Percentiles rank a stretch among this genome's conserved stretches.
Evolutionary conservation across 331 rosid species (phyloP).

Genomic region (Quercus tomentella): DNA sequence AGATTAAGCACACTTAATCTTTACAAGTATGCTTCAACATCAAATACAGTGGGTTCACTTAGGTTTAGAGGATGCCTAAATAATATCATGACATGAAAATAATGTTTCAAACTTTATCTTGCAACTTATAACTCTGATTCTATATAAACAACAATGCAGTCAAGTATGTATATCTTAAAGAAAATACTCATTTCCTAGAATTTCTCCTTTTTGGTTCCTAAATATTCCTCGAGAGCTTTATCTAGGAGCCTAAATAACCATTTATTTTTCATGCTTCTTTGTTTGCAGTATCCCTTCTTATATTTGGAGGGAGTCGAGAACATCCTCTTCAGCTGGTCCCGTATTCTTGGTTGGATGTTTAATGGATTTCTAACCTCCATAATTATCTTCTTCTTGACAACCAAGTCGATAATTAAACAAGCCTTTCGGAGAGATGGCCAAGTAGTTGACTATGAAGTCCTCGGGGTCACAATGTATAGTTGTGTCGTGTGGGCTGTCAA

Average conservation of each 20-base stretch:
- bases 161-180: too few species aligned
- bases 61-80: not conserved
- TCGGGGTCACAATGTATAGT: conserved; percentile 74
- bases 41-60: not conserved
- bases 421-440: conserved; percentile 72
- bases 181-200: too few species aligned
- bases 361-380: conserved; percentile 69
- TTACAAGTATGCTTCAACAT: not conserved
- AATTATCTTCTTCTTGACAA: conserved; percentile 68
- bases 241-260: not conserved
- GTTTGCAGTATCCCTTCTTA: conserved; percentile 51
- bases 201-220: not conserved
- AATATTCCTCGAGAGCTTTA: not conserved
- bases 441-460: conserved; percentile 55
- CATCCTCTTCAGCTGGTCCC: conserved; percentile 79
- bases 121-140: too few species aligned
- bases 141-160: too few species aligned
- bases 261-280: conserved; percentile 4
- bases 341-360: conserved; percentile 83
- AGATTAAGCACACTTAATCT: not conserved
- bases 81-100: not conserved
- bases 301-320: conserved; percentile 73
- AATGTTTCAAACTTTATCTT: too few species aligned
- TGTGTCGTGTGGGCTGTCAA: conserved; percentile 83
- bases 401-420: conserved; percentile 42